Evolutionary conservation across 208 protist genomes (phyloP), one percentile per base, ranked within the genome.

Genomic region (Leishmania lainsoni): DNA sequence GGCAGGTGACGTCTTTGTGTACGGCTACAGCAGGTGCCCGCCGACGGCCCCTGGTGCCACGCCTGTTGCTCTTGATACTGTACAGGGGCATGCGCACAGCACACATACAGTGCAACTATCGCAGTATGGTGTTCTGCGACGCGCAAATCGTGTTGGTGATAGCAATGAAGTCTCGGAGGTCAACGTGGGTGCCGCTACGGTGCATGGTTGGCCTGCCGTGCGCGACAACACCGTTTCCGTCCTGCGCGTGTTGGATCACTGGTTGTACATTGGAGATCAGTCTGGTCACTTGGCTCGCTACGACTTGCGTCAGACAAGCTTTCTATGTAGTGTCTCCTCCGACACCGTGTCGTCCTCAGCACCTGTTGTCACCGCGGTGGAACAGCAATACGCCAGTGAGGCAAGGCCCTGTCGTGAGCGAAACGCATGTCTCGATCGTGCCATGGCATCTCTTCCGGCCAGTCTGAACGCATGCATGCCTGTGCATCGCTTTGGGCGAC

Each of bases 201-300:
- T 45, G 22, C 42, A 29, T 26, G 32, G 52, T 26, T 61, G 29
- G 48, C 72, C 51, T 45, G n/a, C 49, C 10, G 45, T 56, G 29
- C 29, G 14, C 29, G 72, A 58, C 51, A 76, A 22, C 39, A 79
- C 77, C 1, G 61, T 85, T 45, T 81, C 82, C 54, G 82, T 76
- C 8, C 51, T 81, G 4, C 82, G 71, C 29, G 5, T 85, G 5
- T 68, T 81, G 16, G 82, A 79, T 20, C 76, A 79, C 42, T 85
- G 82, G 82, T 20, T 85, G 39, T 85, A 85, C 66, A 54, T 85
- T 26, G 77, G 77, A 2, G 82, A 85, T 69, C 82, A 85, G 56
- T 54, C 61, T 2, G 82, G 82, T 39, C 71, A 79, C 65, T 72
- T 85, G 20, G 58, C 82, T 4, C 82, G 82, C 71, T 81, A 85